These are phyloP conservation scores for Candida sp. DNA, from an alignment of 1,139 yeast species.

Conservation along the genomic window DNA sequence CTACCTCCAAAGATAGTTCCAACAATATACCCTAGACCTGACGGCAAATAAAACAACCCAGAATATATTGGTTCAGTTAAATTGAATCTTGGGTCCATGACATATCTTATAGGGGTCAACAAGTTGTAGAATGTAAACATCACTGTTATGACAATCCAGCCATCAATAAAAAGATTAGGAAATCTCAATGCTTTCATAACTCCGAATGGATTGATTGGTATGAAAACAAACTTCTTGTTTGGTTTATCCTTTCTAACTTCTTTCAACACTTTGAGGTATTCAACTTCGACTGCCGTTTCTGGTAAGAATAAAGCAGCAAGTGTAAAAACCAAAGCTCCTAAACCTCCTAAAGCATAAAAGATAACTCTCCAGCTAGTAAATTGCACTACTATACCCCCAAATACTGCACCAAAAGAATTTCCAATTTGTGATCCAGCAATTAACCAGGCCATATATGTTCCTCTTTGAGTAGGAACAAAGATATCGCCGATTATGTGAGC, in stretches of 20 bases:
- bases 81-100: constrained; percentile 50
- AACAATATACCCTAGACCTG: constrained; percentile 46
- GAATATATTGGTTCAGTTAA: constrained; percentile 43
- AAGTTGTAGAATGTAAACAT: constrained; percentile 47
- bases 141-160: constrained; percentile 34
- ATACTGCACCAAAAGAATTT: constrained; percentile 44
- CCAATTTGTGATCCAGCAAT: constrained; percentile 46
- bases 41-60: constrained; percentile 51
- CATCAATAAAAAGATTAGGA: constrained; percentile 42
- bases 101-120: constrained; percentile 51
- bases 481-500: constrained; percentile 46
- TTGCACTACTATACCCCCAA: constrained; percentile 46
- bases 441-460: constrained; percentile 42
- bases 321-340: constrained; percentile 26
- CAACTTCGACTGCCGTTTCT: constrained; percentile 33
- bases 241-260: constrained; percentile 11
- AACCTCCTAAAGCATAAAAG: constrained; percentile 41
- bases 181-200: constrained; percentile 37
- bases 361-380: constrained; percentile 50
- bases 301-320: constrained; percentile 31
- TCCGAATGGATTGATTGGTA: constrained; percentile 41
- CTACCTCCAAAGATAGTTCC: constrained; percentile 53
- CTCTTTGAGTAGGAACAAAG: constrained; percentile 43
- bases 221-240: constrained; percentile 32
- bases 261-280: constrained; percentile 13